Evolutionary conservation across 2,329 filamentous ascomycete genomes (phyloP), one percentile per base, ranked within the genome.

Genomic region (Tricladium varicosporioides): DNA sequence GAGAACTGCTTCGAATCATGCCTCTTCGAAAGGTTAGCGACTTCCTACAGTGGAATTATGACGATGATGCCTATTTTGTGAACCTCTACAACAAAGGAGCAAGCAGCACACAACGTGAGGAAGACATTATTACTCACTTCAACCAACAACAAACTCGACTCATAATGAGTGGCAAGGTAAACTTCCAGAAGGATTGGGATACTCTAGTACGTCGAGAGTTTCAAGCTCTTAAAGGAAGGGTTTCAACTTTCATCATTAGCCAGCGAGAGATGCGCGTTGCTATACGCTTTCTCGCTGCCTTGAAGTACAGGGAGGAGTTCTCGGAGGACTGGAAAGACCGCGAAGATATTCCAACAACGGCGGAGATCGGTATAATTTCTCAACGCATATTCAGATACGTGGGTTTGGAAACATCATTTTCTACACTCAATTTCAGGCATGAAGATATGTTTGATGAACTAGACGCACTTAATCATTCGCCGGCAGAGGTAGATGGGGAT

Each of bases 1-100:
- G 54, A 16, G 62, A 66, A 15, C 36, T 67, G 42, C 58, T 58
- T 8, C 18, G 36, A 15, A 27, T 48, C 11, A 36, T 49, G 11
- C 59, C 60, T 10, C 58, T 69, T 40, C 48, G 54, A 15, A 31
- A 27, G 9, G 2, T 42, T 32, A 19, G 48, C 48, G 48, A 43
- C 8, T 43, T 22, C 22, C 48, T 51, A 2, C 31, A 51, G 2
- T 27, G 36, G 9, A 18, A 31, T 5, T 5, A 5, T 5, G 19
- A 36, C 9, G 48, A 51, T 7, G 36, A 40, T 13, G 10, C 9
- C n/a, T 31, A 13, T 10, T 51, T 51, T 22, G 32, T 15, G 2
- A 16, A 51, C 13, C 31, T 51, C 9, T 51, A 15, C 32, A 14
- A n/a, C 5, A 18, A 14, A 40, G 48, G 40, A 16, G 11, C 13